Conservation (phyloP, 2,329 filamentous ascomycete species). For the Ophiostoma australiae region DNA sequence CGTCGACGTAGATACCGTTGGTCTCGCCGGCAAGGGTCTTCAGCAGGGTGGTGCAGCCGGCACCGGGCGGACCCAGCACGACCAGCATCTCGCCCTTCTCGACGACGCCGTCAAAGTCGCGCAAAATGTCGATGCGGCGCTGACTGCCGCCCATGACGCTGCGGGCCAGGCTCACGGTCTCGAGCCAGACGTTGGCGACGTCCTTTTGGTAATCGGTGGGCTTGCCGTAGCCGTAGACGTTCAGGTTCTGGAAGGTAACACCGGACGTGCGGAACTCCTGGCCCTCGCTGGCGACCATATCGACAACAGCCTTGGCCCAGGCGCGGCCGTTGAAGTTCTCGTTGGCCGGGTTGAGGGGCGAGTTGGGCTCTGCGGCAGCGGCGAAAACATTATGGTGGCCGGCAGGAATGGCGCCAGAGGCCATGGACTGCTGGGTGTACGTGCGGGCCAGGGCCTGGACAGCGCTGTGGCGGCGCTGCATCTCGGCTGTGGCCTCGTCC, state of each 20-base stretch:
- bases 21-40: slow-evolving; percentile 82
- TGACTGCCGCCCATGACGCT: slow-evolving; percentile 49
- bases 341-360: slow-evolving; percentile 46
- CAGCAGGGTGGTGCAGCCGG: slow-evolving; percentile 78
- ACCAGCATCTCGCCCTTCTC: slow-evolving; percentile 70
- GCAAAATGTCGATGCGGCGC: slow-evolving; percentile 62
- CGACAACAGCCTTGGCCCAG: slow-evolving; percentile 58
- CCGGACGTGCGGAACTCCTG: slow-evolving; percentile 56
- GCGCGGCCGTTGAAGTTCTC: slow-evolving; percentile 47
- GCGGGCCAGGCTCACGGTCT: slow-evolving; percentile 41
- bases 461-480: slow-evolving; percentile 47
- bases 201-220: slow-evolving; percentile 68
- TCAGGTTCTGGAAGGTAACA: slow-evolving; percentile 62
- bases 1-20: slow-evolving; percentile 69
- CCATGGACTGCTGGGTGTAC: slow-evolving; percentile 44
- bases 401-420: slow-evolving; percentile 23
- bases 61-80: slow-evolving; percentile 65
- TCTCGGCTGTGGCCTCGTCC: slow-evolving; percentile 41
- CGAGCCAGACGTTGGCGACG: slow-evolving; percentile 57
- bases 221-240: slow-evolving; percentile 62
- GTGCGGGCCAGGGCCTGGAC: slow-evolving; percentile 54
- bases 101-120: slow-evolving; percentile 62
- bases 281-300: slow-evolving; percentile 49
- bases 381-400: slow-evolving; percentile 46
- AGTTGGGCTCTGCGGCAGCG: slow-evolving; percentile 36